Percentiles rank a stretch among this genome's conserved stretches.
Conservation (phyloP, 345 rosid genomes). For the Cardiospermum halicacabum region DNA sequence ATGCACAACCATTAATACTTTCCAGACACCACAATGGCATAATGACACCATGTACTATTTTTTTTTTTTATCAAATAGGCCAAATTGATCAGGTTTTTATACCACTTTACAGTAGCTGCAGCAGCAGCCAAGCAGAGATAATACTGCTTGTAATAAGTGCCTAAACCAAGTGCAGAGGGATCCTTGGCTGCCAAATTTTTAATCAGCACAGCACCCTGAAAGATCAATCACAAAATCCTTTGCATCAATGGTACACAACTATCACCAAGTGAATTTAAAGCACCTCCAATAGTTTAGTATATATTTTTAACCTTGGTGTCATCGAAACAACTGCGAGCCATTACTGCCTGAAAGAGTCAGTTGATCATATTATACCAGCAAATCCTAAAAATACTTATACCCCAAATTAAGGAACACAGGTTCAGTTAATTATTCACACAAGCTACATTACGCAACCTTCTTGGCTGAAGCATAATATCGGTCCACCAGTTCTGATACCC, state of each 20-base stretch:
- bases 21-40: not conserved
- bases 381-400: not conserved
- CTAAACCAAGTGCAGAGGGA: conserved; percentile 89
- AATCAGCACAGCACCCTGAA: conserved; percentile 79
- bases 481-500: conserved; percentile 79
- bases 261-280: conserved; percentile 12
- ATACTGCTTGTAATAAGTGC: conserved; percentile 91
- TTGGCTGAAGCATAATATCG: conserved; percentile 55
- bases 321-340: conserved; percentile 90
- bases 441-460: conserved; percentile 49
- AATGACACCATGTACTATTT: not conserved
- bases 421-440: not conserved
- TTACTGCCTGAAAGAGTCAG: conserved; percentile 52
- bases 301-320: conserved; percentile 99
- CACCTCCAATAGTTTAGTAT: conserved; percentile 6
- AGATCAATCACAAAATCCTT: conserved; percentile 22
- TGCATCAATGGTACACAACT: conserved; percentile 16
- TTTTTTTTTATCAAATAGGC: conserved; percentile 1
- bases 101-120: conserved; percentile 90
- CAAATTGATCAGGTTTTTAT: conserved; percentile 15
- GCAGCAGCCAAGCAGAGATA: conserved; percentile 93
- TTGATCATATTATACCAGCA: conserved; percentile 4
- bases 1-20: not conserved
- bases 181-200: conserved; percentile 82
- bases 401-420: not conserved